phyloP scores from a whole-genome alignment of 306 rosid genomes.

The Prunus mira region DNA sequence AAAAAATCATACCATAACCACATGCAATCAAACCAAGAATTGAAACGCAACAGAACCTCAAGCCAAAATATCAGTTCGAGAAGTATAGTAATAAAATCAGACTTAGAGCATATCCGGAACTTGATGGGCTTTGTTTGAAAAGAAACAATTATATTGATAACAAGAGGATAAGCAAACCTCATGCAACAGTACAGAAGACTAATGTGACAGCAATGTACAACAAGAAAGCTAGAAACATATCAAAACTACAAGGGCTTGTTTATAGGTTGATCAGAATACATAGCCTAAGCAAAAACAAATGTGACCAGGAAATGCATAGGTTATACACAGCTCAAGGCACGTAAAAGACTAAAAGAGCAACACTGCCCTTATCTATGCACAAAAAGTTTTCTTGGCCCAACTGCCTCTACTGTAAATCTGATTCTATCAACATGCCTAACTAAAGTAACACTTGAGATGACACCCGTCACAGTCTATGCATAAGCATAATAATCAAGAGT shows the following conservation, averaged over 20 bases:
- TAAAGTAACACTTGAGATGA: background rate
- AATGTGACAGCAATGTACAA: too few relatives aligned
- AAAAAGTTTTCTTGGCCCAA: background rate
- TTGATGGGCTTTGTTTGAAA: too few relatives aligned
- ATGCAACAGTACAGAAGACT: too few relatives aligned
- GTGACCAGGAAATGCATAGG: background rate
- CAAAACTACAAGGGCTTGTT: background rate
- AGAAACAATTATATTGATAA: too few relatives aligned
- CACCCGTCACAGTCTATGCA: background rate
- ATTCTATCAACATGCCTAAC: background rate
- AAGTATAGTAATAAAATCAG: background rate
- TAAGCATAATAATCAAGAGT: background rate
- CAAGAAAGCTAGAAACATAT: too few relatives aligned
- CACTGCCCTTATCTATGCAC: background rate
- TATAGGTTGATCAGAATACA: background rate
- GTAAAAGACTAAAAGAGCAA: background rate
- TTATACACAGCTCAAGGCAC: background rate
- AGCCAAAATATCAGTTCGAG: background rate
- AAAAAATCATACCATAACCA: background rate
- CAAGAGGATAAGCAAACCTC: too few relatives aligned
- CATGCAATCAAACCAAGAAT: background rate
- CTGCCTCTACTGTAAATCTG: constrained; percentile 4
- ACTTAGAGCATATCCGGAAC: background rate
- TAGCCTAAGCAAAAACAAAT: constrained; percentile 1
- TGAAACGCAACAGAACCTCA: background rate